phyloP scores from a whole-genome alignment of 1,139 yeast genomes.

The Arxiozyma telluris region DNA sequence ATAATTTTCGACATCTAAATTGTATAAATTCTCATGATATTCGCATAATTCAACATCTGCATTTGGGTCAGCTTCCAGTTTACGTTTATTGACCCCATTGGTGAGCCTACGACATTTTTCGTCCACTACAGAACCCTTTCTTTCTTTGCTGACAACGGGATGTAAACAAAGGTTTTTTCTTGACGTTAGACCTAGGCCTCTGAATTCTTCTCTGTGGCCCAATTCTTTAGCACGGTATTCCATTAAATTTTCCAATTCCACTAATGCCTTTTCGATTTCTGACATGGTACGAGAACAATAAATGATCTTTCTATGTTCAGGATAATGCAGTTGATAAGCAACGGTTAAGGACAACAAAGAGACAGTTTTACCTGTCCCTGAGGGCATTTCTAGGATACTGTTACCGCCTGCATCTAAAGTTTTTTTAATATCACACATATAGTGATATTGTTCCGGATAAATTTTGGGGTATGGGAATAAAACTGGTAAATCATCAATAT shows the following conservation, averaged over 20 bases:
- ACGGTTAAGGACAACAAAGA: slow-evolving; percentile 83
- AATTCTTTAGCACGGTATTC: slow-evolving; percentile 71
- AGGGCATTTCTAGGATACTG: slow-evolving; percentile 96
- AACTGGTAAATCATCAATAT: slow-evolving; percentile 89
- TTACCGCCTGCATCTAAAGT: slow-evolving; percentile 97
- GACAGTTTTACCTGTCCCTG: slow-evolving; percentile 98
- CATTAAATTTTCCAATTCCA: slow-evolving; percentile 88
- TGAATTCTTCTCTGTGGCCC: slow-evolving; percentile 76
- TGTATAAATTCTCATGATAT: slow-evolving; percentile 81
- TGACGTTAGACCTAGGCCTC: slow-evolving; percentile 89
- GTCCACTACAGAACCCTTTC: slow-evolving; percentile 91
- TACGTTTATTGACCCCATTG: slow-evolving; percentile 74
- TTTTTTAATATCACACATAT: slow-evolving; percentile 91
- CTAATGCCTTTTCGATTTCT: slow-evolving; percentile 93
- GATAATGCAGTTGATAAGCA: slow-evolving; percentile 92
- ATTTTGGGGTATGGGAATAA: slow-evolving; percentile 95
- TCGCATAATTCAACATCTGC: slow-evolving; percentile 61
- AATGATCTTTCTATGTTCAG: slow-evolving; percentile 87
- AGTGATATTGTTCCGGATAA: slow-evolving; percentile 96
- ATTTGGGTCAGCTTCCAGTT: slow-evolving; percentile 51
- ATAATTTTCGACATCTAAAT: slow-evolving; percentile 75
- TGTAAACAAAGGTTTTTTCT: slow-evolving; percentile 91
- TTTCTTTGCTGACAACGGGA: slow-evolving; percentile 77
- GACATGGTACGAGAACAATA: slow-evolving; percentile 99
- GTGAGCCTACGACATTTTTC: slow-evolving; percentile 93